phyloP scores from a whole-genome alignment of 768 basidiomycete species.

The Mycena venus region DNA sequence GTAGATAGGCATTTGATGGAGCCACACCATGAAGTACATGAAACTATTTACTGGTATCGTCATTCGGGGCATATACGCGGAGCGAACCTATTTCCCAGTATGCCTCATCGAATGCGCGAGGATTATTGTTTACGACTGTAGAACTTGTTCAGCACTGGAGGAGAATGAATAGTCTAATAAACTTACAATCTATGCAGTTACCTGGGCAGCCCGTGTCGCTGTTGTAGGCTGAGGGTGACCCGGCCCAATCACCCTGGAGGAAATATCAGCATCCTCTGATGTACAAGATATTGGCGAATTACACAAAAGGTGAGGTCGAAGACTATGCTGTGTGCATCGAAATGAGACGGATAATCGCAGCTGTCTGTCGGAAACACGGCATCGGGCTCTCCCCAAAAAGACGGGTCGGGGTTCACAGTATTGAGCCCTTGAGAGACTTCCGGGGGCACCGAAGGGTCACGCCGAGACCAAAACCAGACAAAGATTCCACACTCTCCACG shows the following conservation, averaged over 20 bases:
- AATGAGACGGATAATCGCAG: constrained; percentile 68
- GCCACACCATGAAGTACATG: constrained; percentile 30
- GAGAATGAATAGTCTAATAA: background rate
- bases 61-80: constrained; percentile 60
- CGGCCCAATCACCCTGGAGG: constrained; percentile 68
- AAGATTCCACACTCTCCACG: constrained; percentile 58
- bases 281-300: constrained; percentile 20
- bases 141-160: background rate
- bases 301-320: constrained; percentile 77
- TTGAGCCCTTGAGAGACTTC: constrained; percentile 46
- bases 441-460: constrained; percentile 57
- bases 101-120: constrained; percentile 68
- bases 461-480: constrained; percentile 74
- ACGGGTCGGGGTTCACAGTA: constrained; percentile 32
- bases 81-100: constrained; percentile 80
- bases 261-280: background rate
- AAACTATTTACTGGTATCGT: background rate
- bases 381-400: constrained; percentile 60
- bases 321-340: constrained; percentile 65
- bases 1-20: constrained; percentile 43
- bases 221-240: constrained; percentile 54
- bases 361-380: constrained; percentile 60
- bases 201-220: constrained; percentile 54
- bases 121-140: constrained; percentile 71
- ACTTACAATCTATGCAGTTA: constrained; percentile 63